Evolutionary conservation across 345 rosid species (phyloP).

Genomic region (Turritis glabra): DNA sequence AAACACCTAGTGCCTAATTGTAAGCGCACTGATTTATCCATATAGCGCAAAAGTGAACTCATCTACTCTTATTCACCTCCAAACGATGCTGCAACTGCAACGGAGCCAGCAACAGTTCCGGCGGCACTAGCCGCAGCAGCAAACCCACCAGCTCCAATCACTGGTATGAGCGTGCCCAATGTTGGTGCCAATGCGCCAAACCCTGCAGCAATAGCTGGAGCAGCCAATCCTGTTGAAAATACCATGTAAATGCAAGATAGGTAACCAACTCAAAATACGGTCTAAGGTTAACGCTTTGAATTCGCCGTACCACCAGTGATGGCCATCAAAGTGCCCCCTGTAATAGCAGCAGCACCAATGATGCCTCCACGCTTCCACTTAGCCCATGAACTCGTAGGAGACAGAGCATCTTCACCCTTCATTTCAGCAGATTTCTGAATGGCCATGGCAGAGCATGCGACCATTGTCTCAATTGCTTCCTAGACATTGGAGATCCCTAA

Average conservation of each 20-base stretch:
- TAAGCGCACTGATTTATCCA: conserved; percentile 9
- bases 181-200: conserved; percentile 93
- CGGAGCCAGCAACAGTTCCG: conserved; percentile 96
- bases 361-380: conserved; percentile 97
- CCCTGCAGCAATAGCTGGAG: conserved; percentile 99
- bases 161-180: conserved; percentile 84
- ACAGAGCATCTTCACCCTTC: conserved; percentile 50
- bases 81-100: conserved; percentile 98
- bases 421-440: conserved; percentile 59
- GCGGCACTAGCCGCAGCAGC: conserved; percentile 98
- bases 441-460: conserved; percentile 97
- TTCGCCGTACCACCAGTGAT: conserved; percentile 77
- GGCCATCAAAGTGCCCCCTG: conserved; percentile 95
- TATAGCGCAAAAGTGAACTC: conserved; percentile 17
- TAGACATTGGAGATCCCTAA: conserved; percentile 12
- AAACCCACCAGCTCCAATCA: conserved; percentile 95
- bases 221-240: conserved; percentile 76
- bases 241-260: neutral
- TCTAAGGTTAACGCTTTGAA: conserved; percentile 10
- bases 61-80: conserved; percentile 72
- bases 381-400: conserved; percentile 57
- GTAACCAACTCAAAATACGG: neutral
- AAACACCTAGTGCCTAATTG: conserved; percentile 22
- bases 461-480: conserved; percentile 67
- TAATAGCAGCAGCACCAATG: conserved; percentile 97